These are phyloP conservation scores for Plenodomus lindquistii DNA, from an alignment of 2,329 filamentous ascomycete genomes.

Conservation along the genomic window DNA sequence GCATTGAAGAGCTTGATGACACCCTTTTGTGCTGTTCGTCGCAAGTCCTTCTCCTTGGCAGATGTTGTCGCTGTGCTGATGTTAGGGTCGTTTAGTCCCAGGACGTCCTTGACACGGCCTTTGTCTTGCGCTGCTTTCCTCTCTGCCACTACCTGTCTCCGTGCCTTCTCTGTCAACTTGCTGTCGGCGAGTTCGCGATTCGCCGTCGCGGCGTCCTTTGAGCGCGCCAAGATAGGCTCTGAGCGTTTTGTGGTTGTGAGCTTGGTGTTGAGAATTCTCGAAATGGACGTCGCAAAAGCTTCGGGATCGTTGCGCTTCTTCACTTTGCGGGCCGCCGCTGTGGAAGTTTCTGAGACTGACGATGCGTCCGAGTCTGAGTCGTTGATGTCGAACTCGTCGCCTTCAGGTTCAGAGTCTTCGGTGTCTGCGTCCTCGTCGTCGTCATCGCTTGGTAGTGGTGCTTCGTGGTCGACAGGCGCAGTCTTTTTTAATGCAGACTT, in stretches of 20 bases:
- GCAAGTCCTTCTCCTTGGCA: slow-evolving; percentile 76
- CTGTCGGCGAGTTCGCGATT: slow-evolving; percentile 73
- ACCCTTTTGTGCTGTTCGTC: slow-evolving; percentile 88
- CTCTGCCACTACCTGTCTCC: slow-evolving; percentile 76
- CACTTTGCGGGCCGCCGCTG: slow-evolving; percentile 50
- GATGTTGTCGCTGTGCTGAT: slow-evolving; percentile 57
- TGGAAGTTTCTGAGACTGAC: slow-evolving; percentile 40
- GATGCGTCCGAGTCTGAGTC: slow-evolving; percentile 39
- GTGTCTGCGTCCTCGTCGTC: slow-evolving; percentile 12
- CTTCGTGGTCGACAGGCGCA: slow-evolving; percentile 33
- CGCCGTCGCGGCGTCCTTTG: slow-evolving; percentile 71
- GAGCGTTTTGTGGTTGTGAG: slow-evolving; percentile 77
- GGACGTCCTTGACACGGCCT: slow-evolving; percentile 84
- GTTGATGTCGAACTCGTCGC: slow-evolving; percentile 38
- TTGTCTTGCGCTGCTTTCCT: slow-evolving; percentile 80
- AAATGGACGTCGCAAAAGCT: slow-evolving; percentile 90
- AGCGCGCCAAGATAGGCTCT: slow-evolving; percentile 90
- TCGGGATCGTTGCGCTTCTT: slow-evolving; percentile 90
- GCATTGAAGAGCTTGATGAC: slow-evolving; percentile 97
- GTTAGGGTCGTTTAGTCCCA: slow-evolving; percentile 62
- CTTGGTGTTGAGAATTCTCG: slow-evolving; percentile 90
- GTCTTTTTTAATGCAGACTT: slow-evolving; percentile 32
- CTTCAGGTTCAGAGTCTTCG: slow-evolving; percentile 40
- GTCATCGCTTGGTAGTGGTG: slow-evolving; percentile 29
- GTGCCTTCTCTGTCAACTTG: slow-evolving; percentile 80